phyloP scores from a whole-genome alignment of 805 yeast species.

The Pichia membranifaciens region DNA sequence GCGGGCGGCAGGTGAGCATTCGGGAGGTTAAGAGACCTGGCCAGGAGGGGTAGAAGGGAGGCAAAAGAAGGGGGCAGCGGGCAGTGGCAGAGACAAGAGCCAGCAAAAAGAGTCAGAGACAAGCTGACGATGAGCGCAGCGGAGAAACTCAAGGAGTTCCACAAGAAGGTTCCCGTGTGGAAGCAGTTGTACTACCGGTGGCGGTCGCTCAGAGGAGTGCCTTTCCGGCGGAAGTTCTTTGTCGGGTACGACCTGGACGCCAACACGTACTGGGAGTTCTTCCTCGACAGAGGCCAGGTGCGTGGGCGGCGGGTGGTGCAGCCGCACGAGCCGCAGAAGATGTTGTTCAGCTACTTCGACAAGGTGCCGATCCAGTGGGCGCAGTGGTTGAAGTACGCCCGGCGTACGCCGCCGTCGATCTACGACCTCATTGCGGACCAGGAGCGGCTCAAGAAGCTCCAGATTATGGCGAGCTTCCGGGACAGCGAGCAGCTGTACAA shows the following conservation, averaged over 20 bases:
- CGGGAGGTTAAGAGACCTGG: no score
- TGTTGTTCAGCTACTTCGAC: constrained; percentile 52
- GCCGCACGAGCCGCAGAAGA: constrained; percentile 42
- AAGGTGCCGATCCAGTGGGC: constrained; percentile 69
- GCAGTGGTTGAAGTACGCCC: constrained; percentile 70
- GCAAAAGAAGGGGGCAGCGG: no score
- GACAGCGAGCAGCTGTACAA: constrained; percentile 35
- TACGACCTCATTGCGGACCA: constrained; percentile 57
- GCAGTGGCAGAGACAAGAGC: no score
- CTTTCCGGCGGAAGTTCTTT: constrained; percentile 65
- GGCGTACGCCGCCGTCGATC: constrained; percentile 54
- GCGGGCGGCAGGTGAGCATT: no score
- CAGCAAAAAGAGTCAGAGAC: no score
- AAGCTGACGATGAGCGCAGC: constrained; percentile 14
- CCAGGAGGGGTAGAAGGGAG: no score
- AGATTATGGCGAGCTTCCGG: constrained; percentile 43
- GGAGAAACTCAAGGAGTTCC: constrained; percentile 41
- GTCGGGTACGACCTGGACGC: constrained; percentile 78
- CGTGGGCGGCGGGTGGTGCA: constrained; percentile 60
- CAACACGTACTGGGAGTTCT: constrained; percentile 81
- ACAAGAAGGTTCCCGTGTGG: constrained; percentile 41
- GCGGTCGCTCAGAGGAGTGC: constrained; percentile 57
- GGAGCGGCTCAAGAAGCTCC: constrained; percentile 47
- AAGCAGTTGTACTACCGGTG: constrained; percentile 49
- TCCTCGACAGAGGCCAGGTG: constrained; percentile 34